Evolutionary conservation across 108 stramenopile species (phyloP), one percentile per base, ranked within the genome.

Genomic region (Mediolabrus comicus): DNA sequence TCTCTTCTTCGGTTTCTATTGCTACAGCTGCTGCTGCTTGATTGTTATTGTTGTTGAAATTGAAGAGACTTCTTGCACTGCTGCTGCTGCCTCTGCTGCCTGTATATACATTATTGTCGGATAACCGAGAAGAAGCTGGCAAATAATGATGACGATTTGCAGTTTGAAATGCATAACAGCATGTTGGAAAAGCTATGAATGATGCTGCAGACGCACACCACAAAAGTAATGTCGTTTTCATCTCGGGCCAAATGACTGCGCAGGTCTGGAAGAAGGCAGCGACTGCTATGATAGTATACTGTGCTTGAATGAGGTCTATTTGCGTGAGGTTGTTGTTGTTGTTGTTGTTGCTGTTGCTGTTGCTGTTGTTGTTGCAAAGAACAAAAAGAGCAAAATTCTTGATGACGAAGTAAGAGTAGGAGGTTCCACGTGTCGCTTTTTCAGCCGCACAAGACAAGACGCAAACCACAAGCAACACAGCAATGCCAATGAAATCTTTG

Each of bases 1-100:
- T 59, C 32, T 29, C 38, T 46, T 59, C 58, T 52, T 57, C 53
- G n/a, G 62, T 64, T 26, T 53, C 60, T 32, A 55, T 43, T 39
- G 62, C 8, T 19, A 8, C 8, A 6, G 19, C 8, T 52, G 33
- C 33, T 33, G 33, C 33, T 33, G 33, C 33, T 49, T 49, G 46
- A 49, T 49, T 49, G 19, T 46, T 46, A n/a, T n/a, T n/a, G n/a
- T n/a, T n/a, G 43, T 49, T 49, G 46, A 49, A 49, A 22, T n/a
- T n/a, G n/a, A 49, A 49, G 7, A 49, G 46, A 22, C 19, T 49
- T 49, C 46, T 49, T 49, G 46, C 22, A 22, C 19, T 49, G 19
- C 46, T 49, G 39, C 16, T 41, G 22, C 46, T 49, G 4, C 6
- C 22, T 49, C 22, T 41, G 4, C 41, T 9, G 17, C 8, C n/a